Conservation (phyloP, 202 grass and related monocot genomes). For the Zoysia matrella region DNA sequence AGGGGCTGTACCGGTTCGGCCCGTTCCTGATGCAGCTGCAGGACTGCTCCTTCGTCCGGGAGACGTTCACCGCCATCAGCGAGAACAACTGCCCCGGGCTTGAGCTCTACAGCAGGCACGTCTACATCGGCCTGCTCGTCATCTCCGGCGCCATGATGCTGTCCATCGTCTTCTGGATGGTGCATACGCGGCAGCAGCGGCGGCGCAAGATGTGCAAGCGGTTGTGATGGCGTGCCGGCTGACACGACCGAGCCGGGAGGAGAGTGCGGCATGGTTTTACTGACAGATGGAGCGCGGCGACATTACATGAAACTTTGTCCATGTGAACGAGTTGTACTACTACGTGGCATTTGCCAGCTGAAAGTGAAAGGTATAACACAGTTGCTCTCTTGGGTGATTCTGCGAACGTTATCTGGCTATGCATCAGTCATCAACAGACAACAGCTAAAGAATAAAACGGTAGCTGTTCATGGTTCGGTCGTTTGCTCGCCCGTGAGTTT, state of each 20-base stretch:
- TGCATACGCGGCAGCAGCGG: constrained; percentile 66
- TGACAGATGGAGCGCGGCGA: background rate
- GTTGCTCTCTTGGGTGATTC: background rate
- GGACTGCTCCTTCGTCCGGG: constrained; percentile 83
- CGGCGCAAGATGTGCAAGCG: constrained; percentile 55
- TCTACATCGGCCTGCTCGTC: constrained; percentile 63
- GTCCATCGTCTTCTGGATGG: constrained; percentile 80
- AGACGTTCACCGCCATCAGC: constrained; percentile 71
- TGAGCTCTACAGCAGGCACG: constrained; percentile 52
- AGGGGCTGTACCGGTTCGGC: constrained; percentile 68
- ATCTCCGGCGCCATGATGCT: constrained; percentile 64
- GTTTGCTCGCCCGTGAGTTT: constrained; percentile 26
- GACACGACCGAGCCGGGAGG: background rate
- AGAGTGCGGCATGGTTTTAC: background rate
- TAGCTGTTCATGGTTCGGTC: background rate
- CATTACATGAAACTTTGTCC: background rate
- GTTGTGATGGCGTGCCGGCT: background rate
- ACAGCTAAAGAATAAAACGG: background rate
- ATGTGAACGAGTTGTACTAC: background rate
- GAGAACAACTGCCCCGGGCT: constrained; percentile 74
- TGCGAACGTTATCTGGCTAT: background rate
- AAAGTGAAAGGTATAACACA: background rate
- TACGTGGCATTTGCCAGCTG: background rate
- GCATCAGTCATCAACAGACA: too few relatives aligned
- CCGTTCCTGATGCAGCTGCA: constrained; percentile 77